Percentiles rank a stretch among this genome's conserved stretches.
Conservation (phyloP, 108 stramenopile species). For the Skeletonema menzelii region DNA sequence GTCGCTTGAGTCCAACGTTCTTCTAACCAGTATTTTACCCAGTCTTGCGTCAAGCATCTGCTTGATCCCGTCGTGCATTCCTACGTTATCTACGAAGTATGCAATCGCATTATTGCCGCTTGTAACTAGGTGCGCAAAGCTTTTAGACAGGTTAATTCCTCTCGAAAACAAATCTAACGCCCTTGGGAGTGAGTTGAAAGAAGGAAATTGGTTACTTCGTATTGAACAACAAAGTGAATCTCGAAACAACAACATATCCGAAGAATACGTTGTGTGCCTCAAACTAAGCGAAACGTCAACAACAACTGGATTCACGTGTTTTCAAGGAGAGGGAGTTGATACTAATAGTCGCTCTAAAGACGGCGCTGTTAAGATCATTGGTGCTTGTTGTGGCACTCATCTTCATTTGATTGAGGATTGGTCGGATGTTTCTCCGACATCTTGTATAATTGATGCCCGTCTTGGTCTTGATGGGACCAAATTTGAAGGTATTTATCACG, state of each 20-base stretch:
- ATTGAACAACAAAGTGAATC: conserved; percentile 48
- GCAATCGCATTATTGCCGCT: conserved; percentile 63
- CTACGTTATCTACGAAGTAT: conserved; percentile 64
- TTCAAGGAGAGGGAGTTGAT: conserved; percentile 60
- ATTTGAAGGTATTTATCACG: conserved; percentile 74
- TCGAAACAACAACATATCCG: conserved; percentile 35
- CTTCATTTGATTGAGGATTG: conserved; percentile 74
- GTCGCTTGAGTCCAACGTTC: conserved; percentile 6
- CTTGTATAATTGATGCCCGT: conserved; percentile 65
- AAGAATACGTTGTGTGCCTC: conserved; percentile 70
- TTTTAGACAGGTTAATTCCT: conserved; percentile 34
- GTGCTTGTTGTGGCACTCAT: conserved; percentile 55
- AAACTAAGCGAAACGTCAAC: not conserved
- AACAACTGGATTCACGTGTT: conserved; percentile 16
- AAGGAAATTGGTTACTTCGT: conserved; percentile 73
- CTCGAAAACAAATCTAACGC: conserved; percentile 14
- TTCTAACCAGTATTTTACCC: conserved; percentile 50
- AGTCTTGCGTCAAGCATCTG: conserved; percentile 62
- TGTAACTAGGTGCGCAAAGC: conserved; percentile 50
- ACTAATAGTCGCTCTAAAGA: conserved; percentile 68
- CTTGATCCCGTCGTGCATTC: conserved; percentile 71
- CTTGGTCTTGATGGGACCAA: conserved; percentile 66
- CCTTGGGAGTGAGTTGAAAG: conserved; percentile 34
- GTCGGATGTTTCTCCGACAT: conserved; percentile 50
- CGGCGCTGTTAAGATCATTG: conserved; percentile 54